Percentiles rank a stretch among this genome's conserved stretches.
These are phyloP conservation scores for Cupressus sempervirens DNA, from an alignment of 75 land plant genomes.

Conservation along the genomic window DNA sequence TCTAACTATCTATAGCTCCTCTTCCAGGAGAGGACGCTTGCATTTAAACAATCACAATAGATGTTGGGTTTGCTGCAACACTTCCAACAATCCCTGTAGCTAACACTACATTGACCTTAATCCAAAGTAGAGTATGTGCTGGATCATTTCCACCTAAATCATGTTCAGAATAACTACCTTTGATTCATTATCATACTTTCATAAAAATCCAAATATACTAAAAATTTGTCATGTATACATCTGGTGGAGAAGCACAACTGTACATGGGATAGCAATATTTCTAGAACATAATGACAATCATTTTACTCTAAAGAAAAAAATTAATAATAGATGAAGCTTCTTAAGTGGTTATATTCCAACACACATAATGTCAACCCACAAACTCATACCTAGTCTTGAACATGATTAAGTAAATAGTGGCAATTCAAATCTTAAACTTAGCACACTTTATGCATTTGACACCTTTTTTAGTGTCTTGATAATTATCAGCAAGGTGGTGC, in stretches of 20 bases:
- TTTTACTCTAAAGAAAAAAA: no score
- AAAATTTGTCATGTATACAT: not conserved
- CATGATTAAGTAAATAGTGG: not conserved
- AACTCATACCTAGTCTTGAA: not conserved
- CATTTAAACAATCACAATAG: constrained; percentile 50
- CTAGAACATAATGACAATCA: no score
- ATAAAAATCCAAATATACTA: not conserved
- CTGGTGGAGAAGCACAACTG: not conserved
- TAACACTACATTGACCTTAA: constrained; percentile 35
- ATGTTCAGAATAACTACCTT: constrained; percentile 10
- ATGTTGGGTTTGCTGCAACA: constrained; percentile 48
- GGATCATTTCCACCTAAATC: constrained; percentile 35
- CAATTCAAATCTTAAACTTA: not conserved
- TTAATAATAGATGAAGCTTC: not conserved
- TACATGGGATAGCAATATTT: not conserved
- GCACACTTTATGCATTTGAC: not conserved
- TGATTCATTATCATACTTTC: not conserved
- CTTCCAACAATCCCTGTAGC: constrained; percentile 41
- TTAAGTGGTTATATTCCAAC: not conserved
- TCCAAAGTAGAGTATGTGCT: constrained; percentile 40
- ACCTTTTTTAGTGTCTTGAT: not conserved
- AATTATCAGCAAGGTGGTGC: not conserved
- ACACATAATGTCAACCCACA: not conserved
- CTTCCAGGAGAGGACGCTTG: constrained; percentile 22
- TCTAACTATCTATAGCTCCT: not conserved